Percentiles rank a stretch among this genome's conserved stretches.
Conservation (phyloP, 2,329 filamentous ascomycete genomes). For the Aspergillus aculeatus region DNA sequence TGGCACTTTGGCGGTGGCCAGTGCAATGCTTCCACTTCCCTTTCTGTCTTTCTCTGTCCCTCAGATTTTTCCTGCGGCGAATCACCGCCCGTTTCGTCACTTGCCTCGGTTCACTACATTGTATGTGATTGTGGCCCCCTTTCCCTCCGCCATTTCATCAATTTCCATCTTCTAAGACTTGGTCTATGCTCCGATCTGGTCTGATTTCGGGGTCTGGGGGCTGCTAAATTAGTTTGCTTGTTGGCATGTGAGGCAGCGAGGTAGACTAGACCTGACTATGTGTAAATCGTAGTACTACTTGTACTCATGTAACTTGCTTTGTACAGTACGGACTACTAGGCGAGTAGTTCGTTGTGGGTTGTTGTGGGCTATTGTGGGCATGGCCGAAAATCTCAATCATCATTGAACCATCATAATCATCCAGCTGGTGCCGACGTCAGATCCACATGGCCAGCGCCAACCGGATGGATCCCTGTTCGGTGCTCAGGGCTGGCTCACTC, state of each 20-base stretch:
- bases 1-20: neutral
- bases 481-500: neutral
- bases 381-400: neutral
- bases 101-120: too few species aligned
- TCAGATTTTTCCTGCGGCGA: neutral
- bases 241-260: too few species aligned
- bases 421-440: constrained; percentile 24
- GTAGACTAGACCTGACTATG: too few species aligned
- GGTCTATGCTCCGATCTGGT: neutral
- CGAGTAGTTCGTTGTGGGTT: too few species aligned
- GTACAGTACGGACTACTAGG: too few species aligned
- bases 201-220: neutral
- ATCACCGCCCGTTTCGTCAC: neutral
- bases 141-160: neutral
- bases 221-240: neutral
- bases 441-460: constrained; percentile 26
- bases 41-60: neutral
- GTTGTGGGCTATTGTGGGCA: too few species aligned
- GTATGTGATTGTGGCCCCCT: neutral
- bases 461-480: constrained; percentile 5
- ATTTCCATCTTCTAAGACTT: neutral
- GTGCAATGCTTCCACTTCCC: neutral
- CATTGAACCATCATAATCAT: neutral
- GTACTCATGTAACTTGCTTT: too few species aligned
- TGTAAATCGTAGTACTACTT: too few species aligned